phyloP scores from a whole-genome alignment of 805 yeast genomes.

The Candida andamanensis region DNA sequence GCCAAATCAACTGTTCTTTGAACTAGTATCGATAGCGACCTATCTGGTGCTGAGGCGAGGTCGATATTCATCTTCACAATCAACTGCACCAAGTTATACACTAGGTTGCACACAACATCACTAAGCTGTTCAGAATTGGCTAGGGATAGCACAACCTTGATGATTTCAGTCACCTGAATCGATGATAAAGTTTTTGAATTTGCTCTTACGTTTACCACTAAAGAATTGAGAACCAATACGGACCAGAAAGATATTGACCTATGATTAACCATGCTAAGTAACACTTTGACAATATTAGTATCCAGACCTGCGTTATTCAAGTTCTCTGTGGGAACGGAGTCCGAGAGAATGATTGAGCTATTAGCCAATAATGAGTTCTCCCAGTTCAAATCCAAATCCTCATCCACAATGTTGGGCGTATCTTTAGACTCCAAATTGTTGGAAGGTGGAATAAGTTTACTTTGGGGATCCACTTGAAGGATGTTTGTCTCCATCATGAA shows the following conservation, averaged over 20 bases:
- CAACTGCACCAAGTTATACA: constrained; percentile 4
- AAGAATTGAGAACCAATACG: constrained; percentile 8
- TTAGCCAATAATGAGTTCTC: too few relatives aligned
- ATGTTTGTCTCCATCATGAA: too few relatives aligned
- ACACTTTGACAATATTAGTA: too few relatives aligned
- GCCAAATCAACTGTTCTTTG: constrained; percentile 49
- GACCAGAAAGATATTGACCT: constrained; percentile 5
- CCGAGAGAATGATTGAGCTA: too few relatives aligned
- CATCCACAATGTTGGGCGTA: too few relatives aligned
- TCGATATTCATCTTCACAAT: neutral
- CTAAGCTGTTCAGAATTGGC: constrained; percentile 4
- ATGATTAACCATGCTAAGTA: constrained; percentile 2
- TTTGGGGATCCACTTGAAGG: too few relatives aligned
- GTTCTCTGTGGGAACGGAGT: too few relatives aligned
- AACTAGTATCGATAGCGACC: constrained; percentile 40
- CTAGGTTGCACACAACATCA: constrained; percentile 2
- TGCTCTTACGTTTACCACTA: constrained; percentile 1
- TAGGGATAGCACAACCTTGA: constrained; percentile 7
- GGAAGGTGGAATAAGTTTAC: too few relatives aligned
- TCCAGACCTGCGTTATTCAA: too few relatives aligned
- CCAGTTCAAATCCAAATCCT: too few relatives aligned
- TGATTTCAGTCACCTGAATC: constrained; percentile 1
- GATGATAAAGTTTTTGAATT: neutral
- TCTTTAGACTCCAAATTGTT: too few relatives aligned
- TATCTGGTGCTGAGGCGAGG: constrained; percentile 22